Percentiles rank a stretch among this genome's conserved stretches.
Conservation (phyloP, 805 yeast species). For the Metschnikowia koreensis region DNA sequence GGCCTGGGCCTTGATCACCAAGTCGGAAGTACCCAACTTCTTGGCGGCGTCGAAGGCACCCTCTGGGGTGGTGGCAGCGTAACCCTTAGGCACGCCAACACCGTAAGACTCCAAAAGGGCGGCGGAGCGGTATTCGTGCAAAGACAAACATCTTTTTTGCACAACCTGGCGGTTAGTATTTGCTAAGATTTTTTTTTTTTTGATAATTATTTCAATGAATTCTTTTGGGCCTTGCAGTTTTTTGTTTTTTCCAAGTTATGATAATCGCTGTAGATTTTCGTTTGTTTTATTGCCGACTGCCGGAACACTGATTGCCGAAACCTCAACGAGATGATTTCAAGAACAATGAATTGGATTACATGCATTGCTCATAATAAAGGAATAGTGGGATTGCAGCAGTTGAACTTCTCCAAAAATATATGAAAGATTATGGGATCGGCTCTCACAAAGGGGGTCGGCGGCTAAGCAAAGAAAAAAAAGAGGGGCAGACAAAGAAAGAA, state of each 20-base stretch:
- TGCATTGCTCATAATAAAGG: too few species aligned
- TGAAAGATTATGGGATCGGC: too few species aligned
- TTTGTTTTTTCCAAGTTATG: too few species aligned
- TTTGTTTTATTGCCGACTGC: not conserved
- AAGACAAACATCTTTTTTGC: constrained; percentile 71
- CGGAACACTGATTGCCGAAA: not conserved
- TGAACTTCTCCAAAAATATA: too few species aligned
- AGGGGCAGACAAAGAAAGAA: not conserved
- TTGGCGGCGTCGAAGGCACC: constrained; percentile 85
- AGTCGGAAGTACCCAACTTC: constrained; percentile 68
- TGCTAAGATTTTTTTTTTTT: not conserved
- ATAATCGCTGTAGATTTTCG: too few species aligned
- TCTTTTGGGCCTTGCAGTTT: not conserved
- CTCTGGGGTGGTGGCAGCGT: constrained; percentile 84
- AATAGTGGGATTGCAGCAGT: too few species aligned
- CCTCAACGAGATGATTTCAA: not conserved
- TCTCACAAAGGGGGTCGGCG: too few species aligned
- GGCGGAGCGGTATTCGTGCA: constrained; percentile 96
- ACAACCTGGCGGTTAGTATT: constrained; percentile 26
- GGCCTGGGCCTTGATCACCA: constrained; percentile 98
- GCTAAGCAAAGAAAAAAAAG: not conserved
- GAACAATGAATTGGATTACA: not conserved
- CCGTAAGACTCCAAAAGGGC: constrained; percentile 79
- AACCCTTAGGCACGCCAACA: constrained; percentile 88
- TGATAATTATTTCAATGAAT: not conserved